phyloP scores from a whole-genome alignment of 2,329 filamentous ascomycete genomes.

The Gaeumannomyces tritici region DNA sequence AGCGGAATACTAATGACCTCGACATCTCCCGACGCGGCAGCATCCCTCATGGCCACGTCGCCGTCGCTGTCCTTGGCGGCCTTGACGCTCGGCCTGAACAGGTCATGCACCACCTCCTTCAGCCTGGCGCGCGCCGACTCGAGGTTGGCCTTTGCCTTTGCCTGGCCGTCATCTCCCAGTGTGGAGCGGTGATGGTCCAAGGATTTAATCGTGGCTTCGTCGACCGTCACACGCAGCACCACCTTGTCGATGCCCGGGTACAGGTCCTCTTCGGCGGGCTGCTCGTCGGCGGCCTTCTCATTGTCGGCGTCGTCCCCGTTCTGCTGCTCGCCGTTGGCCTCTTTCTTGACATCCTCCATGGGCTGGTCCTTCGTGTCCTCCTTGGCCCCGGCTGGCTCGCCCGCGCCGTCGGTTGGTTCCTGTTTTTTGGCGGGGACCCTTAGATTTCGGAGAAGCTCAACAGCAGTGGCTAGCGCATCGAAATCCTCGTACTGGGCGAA shows the following conservation, averaged over 20 bases:
- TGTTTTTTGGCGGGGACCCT: conserved; percentile 75
- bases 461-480: conserved; percentile 75
- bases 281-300: conserved; percentile 25
- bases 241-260: conserved; percentile 56
- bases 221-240: conserved; percentile 64
- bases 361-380: conserved; percentile 22
- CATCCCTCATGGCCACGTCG: conserved; percentile 60
- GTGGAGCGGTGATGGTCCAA: conserved; percentile 70
- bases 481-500: conserved; percentile 94
- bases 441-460: conserved; percentile 75
- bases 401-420: conserved; percentile 29
- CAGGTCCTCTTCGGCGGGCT: conserved; percentile 21
- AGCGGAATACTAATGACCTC: conserved; percentile 88
- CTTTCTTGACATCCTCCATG: conserved; percentile 21
- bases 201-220: conserved; percentile 75
- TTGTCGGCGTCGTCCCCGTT: conserved; percentile 19
- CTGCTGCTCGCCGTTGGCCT: conserved; percentile 21
- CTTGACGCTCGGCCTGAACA: conserved; percentile 57
- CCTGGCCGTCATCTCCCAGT: conserved; percentile 51
- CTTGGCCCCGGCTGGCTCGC: conserved; percentile 12
- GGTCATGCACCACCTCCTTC: conserved; percentile 55
- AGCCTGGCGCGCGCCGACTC: conserved; percentile 61
- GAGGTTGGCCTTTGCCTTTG: conserved; percentile 58
- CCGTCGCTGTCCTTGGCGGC: conserved; percentile 50
- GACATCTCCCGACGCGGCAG: conserved; percentile 47